Conservation (phyloP, 1,139 yeast genomes). For the Yamadazyma kanchanaburiensis region DNA sequence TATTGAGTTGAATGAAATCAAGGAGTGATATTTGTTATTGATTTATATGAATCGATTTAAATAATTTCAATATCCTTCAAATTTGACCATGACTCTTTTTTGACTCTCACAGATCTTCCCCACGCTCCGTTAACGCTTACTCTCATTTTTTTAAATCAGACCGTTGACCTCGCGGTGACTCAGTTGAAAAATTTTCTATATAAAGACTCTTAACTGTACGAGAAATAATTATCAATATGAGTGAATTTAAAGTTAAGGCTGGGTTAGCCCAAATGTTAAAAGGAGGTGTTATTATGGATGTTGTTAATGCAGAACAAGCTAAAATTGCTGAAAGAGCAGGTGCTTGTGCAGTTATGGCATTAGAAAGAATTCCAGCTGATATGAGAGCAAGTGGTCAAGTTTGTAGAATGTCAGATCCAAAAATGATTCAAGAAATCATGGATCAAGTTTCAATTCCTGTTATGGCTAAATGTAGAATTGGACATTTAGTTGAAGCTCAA, state of each 20-base stretch:
- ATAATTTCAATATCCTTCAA: too few species aligned
- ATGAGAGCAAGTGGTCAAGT: slow-evolving; percentile 83
- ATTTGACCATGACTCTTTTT: too few species aligned
- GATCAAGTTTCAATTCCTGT: slow-evolving; percentile 71
- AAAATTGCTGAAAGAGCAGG: slow-evolving; percentile 78
- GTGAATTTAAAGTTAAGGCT: slow-evolving; percentile 63
- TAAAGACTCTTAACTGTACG: too few species aligned
- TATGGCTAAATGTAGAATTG: slow-evolving; percentile 87
- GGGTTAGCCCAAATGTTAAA: slow-evolving; percentile 89
- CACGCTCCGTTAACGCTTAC: too few species aligned
- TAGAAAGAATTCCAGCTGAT: slow-evolving; percentile 84
- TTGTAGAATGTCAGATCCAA: slow-evolving; percentile 85
- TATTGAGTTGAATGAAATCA: too few species aligned
- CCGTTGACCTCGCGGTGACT: too few species aligned
- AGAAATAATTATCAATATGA: slow-evolving; percentile 21
- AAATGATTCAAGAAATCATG: slow-evolving; percentile 77
- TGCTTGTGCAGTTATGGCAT: slow-evolving; percentile 90
- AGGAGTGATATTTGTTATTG: too few species aligned
- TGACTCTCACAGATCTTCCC: too few species aligned
- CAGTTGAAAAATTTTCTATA: too few species aligned
- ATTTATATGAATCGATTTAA: too few species aligned
- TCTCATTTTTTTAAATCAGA: too few species aligned
- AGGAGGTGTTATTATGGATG: slow-evolving; percentile 62
- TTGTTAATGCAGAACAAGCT: slow-evolving; percentile 47
- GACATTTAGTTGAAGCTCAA: slow-evolving; percentile 84